A percentile compares a stretch with the other conserved stretches of the same genome.
These are phyloP conservation scores for Fusarium clavum DNA, from an alignment of 2,329 filamentous ascomycete genomes.

Conservation along the genomic window DNA sequence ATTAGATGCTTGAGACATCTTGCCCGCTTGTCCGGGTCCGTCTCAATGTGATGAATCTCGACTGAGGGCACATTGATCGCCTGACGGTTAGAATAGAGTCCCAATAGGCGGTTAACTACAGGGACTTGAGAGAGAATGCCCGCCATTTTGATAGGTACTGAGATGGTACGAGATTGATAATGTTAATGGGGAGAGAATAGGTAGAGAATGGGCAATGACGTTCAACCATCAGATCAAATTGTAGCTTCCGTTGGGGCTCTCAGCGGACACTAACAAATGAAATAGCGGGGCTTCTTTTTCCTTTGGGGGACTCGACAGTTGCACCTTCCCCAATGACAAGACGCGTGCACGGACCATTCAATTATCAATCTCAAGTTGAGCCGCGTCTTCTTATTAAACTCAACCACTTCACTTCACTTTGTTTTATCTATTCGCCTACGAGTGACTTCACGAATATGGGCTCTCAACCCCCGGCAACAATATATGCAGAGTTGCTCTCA, in stretches of 20 bases:
- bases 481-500: constrained; percentile 74
- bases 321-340: constrained; percentile 10
- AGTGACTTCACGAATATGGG: constrained; percentile 28
- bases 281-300: constrained; percentile 44
- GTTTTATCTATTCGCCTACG: background rate
- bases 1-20: constrained; percentile 90
- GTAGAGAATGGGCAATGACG: constrained; percentile 39
- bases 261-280: constrained; percentile 40
- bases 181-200: constrained; percentile 10
- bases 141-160: constrained; percentile 45
- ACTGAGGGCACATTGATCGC: constrained; percentile 73
- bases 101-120: constrained; percentile 46
- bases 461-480: constrained; percentile 44
- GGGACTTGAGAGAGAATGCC: constrained; percentile 52
- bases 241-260: constrained; percentile 43
- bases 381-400: constrained; percentile 15
- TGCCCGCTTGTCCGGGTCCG: constrained; percentile 79
- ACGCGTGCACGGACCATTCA: constrained; percentile 40
- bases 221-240: constrained; percentile 28
- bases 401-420: background rate
- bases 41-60: constrained; percentile 82
- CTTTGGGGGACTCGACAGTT: constrained; percentile 25
- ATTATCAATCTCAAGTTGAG: constrained; percentile 20
- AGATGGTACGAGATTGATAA: constrained; percentile 19
- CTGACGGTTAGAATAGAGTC: constrained; percentile 42